Conservation (phyloP, 2,329 filamentous ascomycete species). For the Verruconis gallopava region DNA sequence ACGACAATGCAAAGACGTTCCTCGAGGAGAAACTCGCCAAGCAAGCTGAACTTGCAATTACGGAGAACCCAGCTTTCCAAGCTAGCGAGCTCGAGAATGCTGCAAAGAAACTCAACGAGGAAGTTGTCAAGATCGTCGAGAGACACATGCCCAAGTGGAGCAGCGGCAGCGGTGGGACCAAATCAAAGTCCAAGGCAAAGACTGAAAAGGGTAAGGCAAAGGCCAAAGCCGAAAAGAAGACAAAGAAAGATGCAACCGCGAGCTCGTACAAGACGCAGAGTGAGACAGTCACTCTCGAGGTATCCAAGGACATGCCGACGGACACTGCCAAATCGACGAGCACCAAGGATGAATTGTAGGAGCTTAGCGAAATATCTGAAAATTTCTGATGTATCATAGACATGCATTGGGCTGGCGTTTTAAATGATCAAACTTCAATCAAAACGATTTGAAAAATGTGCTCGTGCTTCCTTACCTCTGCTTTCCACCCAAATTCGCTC, state of each 20-base stretch:
- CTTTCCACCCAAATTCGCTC: too few species aligned
- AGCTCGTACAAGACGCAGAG: conserved; percentile 20
- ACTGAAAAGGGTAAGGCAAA: conserved; percentile 11
- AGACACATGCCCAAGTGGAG: conserved; percentile 45
- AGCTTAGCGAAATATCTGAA: too few species aligned
- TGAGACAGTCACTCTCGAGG: conserved; percentile 7
- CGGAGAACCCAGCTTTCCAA: conserved; percentile 63
- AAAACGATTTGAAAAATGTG: too few species aligned
- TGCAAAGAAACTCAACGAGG: conserved; percentile 58
- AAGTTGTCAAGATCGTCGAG: conserved; percentile 56
- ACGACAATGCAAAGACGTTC: conserved; percentile 57
- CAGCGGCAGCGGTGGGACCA: conserved; percentile 26
- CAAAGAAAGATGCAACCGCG: too few species aligned
- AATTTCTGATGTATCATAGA: too few species aligned
- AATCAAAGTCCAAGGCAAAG: conserved; percentile 19
- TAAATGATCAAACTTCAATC: too few species aligned
- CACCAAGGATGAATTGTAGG: conserved; percentile 8
- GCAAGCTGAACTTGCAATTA: conserved; percentile 56
- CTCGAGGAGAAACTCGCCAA: conserved; percentile 55
- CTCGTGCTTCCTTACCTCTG: too few species aligned
- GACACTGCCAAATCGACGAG: not conserved
- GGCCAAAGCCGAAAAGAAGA: conserved; percentile 21
- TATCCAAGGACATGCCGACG: conserved; percentile 1
- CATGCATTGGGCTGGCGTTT: too few species aligned
- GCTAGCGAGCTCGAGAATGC: conserved; percentile 58